Conservation (phyloP, 225 moss, liverwort and hornwort genomes). For the Climacium dendroides region DNA sequence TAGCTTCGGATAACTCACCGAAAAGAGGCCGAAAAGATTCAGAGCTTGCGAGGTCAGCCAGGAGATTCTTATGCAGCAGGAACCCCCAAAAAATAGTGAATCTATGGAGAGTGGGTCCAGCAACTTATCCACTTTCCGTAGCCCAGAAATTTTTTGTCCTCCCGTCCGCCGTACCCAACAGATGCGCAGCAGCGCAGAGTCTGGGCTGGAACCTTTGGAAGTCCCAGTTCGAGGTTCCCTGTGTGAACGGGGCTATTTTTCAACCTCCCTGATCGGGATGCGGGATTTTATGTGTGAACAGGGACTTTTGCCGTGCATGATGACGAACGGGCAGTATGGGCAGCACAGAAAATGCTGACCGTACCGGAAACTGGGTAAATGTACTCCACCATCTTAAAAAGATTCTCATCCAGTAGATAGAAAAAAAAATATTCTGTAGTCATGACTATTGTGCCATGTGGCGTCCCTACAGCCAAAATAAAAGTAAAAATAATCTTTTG, state of each 20-base stretch:
- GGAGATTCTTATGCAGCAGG: background rate
- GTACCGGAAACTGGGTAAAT: background rate
- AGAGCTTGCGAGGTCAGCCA: background rate
- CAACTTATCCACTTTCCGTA: background rate
- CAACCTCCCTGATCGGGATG: background rate
- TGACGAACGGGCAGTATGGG: background rate
- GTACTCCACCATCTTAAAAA: background rate
- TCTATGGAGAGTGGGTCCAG: background rate
- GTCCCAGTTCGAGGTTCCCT: no score
- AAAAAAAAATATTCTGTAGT: background rate
- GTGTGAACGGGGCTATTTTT: background rate
- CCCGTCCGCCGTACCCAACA: background rate
- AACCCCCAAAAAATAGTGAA: background rate
- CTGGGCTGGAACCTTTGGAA: background rate
- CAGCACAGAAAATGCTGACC: background rate
- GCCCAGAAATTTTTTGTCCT: background rate
- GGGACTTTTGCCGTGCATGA: no score
- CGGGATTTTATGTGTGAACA: background rate
- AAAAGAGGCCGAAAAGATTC: background rate
- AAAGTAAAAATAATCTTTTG: no score
- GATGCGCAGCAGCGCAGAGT: background rate
- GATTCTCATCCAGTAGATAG: background rate
- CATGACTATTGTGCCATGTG: no score
- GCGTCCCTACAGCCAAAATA: no score
- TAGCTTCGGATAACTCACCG: background rate